Base-by-base conservation (phyloP, 768 basidiomycete genomes). In the Hemileccinum rubropunctum region DNA sequence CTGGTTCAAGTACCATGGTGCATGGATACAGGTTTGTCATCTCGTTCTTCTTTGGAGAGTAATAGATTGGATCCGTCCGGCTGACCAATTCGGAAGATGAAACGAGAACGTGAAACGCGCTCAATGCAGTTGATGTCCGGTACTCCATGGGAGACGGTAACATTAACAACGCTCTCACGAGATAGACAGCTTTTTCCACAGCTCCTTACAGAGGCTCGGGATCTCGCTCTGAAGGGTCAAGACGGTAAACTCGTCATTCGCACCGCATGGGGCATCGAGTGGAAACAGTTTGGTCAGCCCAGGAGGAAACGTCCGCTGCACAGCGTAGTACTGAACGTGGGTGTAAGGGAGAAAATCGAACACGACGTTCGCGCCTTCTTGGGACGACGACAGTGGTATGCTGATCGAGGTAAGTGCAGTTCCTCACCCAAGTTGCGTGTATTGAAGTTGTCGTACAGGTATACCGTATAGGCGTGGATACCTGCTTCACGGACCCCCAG, bases 401-500 rank as follows among this genome's bases (percentile, higher is more conserved):
- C 91, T 30, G 91, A 98, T 63, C 77, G 97, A 81, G 97, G 95
- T 86, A 56, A 58, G 82, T 63, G 26, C 21, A 2, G 1, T 34
- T 17, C 15, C 34, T 28, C n/a, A 17, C 17, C 12, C 27, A n/a
- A 17, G 12, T 27, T 36, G 9, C 17, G 18, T 17, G 21, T 42
- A 53, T 46, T 63, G 20, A 55, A 36, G 6, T 46, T 47, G 39
- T 30, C 43, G 34, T 49, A 37, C 51, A 98, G 95, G 95, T 15
- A 97, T 99, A 51, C 97, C 97, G 0, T 99, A 98, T 65, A 84
- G 97, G 20, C 80, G 97, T 53, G 97, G 97, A 34, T 98, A 98
- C 68, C 80, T 99, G 10, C 72, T 99, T 14, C 82, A 98, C 61
- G 97, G 97, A 11, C 97, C 97, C 18, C 97, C 97, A 7, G 97